Conservation (phyloP, 176 grass and related monocot genomes). For the Aegilops sharonensis region DNA sequence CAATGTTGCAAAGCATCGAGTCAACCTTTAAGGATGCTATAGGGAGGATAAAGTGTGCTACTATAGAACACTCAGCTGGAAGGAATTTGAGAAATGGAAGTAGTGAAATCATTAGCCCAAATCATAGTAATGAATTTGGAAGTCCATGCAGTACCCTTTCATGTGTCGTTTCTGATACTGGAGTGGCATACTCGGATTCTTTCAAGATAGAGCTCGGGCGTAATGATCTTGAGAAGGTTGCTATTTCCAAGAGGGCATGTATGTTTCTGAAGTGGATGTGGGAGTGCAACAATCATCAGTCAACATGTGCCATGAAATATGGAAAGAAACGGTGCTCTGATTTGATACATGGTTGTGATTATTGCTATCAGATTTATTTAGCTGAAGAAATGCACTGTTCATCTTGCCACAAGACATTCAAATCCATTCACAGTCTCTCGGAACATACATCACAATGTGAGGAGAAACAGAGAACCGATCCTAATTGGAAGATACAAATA, state of each 20-base stretch:
- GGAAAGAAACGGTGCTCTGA: constrained; percentile 66
- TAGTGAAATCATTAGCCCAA: constrained; percentile 57
- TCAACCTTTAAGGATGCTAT: constrained; percentile 82
- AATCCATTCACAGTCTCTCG: constrained; percentile 56
- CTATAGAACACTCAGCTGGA: constrained; percentile 21
- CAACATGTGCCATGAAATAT: constrained; percentile 50
- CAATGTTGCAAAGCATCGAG: constrained; percentile 86
- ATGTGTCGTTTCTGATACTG: constrained; percentile 55
- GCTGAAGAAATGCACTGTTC: constrained; percentile 77
- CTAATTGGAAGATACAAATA: constrained; percentile 57
- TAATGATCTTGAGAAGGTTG: constrained; percentile 60
- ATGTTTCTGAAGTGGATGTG: constrained; percentile 83
- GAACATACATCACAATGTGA: constrained; percentile 70
- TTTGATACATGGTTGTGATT: constrained; percentile 56
- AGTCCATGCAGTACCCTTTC: constrained; percentile 78
- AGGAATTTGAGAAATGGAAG: constrained; percentile 39
- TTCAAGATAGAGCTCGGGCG: constrained; percentile 77
- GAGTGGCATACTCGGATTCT: constrained; percentile 46
- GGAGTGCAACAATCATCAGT: constrained; percentile 50
- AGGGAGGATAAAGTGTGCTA: constrained; percentile 39
- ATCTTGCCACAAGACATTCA: constrained; percentile 84
- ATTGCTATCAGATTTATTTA: constrained; percentile 70
- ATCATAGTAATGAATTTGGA: constrained; percentile 50
- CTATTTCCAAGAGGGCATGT: constrained; percentile 60
- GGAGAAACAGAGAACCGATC: constrained; percentile 56